Percentiles rank a stretch among this genome's conserved stretches.
These are phyloP conservation scores for Camellia lanceoleosa DNA, from an alignment of 148 eudicot genomes.

Conservation along the genomic window DNA sequence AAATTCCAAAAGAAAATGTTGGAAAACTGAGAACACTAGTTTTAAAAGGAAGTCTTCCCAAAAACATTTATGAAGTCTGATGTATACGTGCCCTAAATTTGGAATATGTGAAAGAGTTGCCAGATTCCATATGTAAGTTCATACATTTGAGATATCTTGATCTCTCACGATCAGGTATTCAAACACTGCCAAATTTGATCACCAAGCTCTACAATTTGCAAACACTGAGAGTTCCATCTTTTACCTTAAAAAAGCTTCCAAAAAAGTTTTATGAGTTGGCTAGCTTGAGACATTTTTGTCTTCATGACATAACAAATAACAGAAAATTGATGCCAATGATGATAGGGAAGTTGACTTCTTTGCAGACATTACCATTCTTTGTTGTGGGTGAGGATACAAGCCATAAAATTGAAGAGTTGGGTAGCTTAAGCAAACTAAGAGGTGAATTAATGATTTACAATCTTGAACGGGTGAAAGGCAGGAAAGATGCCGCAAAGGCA, in stretches of 20 bases:
- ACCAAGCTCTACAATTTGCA: conserved; percentile 24
- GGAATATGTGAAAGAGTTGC: not conserved
- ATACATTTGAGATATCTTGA: conserved; percentile 23
- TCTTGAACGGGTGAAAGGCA: not conserved
- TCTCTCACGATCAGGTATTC: not conserved
- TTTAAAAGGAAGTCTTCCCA: not conserved
- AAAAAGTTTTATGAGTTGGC: not conserved
- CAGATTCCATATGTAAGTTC: not conserved
- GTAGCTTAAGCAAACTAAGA: not conserved
- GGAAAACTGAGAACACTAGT: not conserved
- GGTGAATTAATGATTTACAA: not conserved
- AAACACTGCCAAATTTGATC: conserved; percentile 16
- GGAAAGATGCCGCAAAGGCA: not conserved
- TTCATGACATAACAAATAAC: not conserved
- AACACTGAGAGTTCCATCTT: conserved; percentile 18
- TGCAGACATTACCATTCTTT: not conserved
- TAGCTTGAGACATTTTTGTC: conserved; percentile 13
- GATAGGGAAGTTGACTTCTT: conserved; percentile 2
- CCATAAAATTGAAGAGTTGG: not conserved
- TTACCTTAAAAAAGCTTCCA: conserved; percentile 14
- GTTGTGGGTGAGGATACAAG: not conserved
- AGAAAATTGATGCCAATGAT: not conserved
- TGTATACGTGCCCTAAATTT: conserved; percentile 1
- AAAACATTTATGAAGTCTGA: not conserved
- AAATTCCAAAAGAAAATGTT: not conserved